Evolutionary conservation across 192 early-diverging fungal genomes (phyloP), one percentile per base, ranked within the genome.

Genomic region (Podila horticola): DNA sequence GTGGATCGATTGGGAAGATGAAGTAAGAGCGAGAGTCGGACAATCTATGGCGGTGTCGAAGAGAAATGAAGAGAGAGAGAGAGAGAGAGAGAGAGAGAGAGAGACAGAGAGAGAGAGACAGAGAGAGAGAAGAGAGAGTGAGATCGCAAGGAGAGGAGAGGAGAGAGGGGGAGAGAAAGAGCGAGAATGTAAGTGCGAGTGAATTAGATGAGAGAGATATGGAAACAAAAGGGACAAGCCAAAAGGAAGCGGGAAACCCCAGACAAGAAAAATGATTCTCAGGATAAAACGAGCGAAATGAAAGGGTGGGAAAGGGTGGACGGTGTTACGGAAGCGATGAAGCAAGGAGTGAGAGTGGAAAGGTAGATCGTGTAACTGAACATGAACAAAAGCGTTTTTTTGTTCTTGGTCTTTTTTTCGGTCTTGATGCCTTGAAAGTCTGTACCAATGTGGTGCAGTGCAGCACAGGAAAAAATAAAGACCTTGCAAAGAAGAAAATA

Each of bases 61-160:
- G 5, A 49, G 13, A 29, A 6, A 29, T 20, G 29, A 26, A 64
- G 7, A 26, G 28, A 65, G 34, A 29, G 11, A 29, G 64, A 65
- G 26, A 50, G 33, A 49, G 28, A 19, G 63, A 64, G 63, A 65
- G 38, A 48, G 28, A 34, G 28, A 66, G 29, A 48, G 10, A 26
- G 49, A 63, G 49, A 66, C 48, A 19, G 45, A 66, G 48, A 36
- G 24, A 66, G 24, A 2, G 34, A 63, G 29, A 17, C 31, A 62
- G 29, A n/a, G 62, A 13, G 36, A 19, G 17, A 12, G 36, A 62
- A 6, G n/a, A 4, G 41, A 15, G 41, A 41, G 41, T 41, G 41
- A 41, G 34, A 36, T 7, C 17, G n/a, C n/a, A n/a, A n/a, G n/a
- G 36, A 64, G 63, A 33, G 48, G n/a, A 4, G 31, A 62, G 26